A percentile compares a stretch with the other conserved stretches of the same genome.
These are phyloP conservation scores for Furcasterigmium furcatum DNA, from an alignment of 2,329 filamentous ascomycete species.

Conservation along the genomic window DNA sequence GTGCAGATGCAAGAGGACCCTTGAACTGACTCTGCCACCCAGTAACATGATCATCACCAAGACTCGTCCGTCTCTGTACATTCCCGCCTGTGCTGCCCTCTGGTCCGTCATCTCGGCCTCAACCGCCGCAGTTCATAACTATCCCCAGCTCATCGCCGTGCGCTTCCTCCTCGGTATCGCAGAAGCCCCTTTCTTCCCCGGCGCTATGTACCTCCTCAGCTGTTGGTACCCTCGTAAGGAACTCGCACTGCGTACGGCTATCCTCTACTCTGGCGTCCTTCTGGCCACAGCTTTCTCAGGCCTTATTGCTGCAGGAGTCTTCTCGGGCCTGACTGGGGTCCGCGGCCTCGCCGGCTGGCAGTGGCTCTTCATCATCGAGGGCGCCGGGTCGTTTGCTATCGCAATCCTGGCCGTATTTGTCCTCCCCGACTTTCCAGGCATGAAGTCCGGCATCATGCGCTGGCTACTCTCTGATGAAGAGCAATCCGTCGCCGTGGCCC, in stretches of 20 bases:
- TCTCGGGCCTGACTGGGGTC: conserved; percentile 4
- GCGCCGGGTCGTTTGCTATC: conserved; percentile 29
- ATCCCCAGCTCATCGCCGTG: conserved; percentile 26
- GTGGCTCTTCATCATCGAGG: conserved; percentile 15
- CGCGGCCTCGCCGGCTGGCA: conserved; percentile 9
- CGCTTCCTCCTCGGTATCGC: conserved; percentile 35
- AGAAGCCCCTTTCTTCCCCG: conserved; percentile 32
- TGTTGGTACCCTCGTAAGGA: conserved; percentile 21
- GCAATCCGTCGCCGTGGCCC: conserved; percentile 4
- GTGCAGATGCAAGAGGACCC: too few relatives aligned
- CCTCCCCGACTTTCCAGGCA: conserved; percentile 21
- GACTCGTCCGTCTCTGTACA: neutral
- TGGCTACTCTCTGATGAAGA: conserved; percentile 8
- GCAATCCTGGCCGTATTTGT: conserved; percentile 34
- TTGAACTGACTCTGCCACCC: too few relatives aligned
- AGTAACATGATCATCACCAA: neutral
- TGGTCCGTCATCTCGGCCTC: conserved; percentile 44
- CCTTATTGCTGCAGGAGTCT: conserved; percentile 5
- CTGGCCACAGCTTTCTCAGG: conserved; percentile 9
- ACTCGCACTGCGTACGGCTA: conserved; percentile 8
- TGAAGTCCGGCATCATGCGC: neutral
- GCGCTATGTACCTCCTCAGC: conserved; percentile 37
- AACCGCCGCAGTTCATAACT: conserved; percentile 27
- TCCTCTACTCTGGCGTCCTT: conserved; percentile 12
- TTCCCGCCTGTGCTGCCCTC: conserved; percentile 23